Evolutionary conservation across 208 protist species (phyloP).

Genomic region (Trypanosoma platydactyli): DNA sequence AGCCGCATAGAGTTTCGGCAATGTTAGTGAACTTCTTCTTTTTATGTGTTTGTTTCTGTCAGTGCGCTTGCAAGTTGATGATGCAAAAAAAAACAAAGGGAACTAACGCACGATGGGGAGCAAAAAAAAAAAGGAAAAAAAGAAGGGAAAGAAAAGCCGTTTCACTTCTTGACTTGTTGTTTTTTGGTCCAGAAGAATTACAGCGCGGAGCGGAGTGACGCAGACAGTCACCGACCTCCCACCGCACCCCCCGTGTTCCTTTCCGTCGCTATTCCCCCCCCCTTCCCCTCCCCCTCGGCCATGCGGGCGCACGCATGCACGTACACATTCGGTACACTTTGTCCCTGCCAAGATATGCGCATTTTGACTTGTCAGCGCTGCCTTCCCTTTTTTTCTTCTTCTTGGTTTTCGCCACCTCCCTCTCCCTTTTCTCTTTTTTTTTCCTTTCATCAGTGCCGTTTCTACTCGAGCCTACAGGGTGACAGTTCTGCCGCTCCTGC

Average conservation of each 20-base stretch:
- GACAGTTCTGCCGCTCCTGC: too few species aligned
- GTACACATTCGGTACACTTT: neutral
- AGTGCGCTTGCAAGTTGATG: neutral
- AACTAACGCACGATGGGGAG: slow-evolving; percentile 12
- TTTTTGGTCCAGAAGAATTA: neutral
- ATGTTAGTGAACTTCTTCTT: neutral
- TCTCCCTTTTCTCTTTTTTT: neutral
- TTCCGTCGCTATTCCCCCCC: too few species aligned
- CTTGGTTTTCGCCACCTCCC: neutral
- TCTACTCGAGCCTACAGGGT: neutral
- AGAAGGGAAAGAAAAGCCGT: neutral
- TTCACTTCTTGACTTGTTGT: neutral
- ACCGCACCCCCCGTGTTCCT: too few species aligned
- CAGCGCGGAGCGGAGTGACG: neutral
- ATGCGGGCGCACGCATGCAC: neutral
- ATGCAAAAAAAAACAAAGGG: slow-evolving; percentile 4
- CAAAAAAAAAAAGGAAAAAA: slow-evolving; percentile 14
- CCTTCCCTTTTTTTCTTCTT: slow-evolving; percentile 6
- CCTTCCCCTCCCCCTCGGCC: too few species aligned
- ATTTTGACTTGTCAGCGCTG: neutral
- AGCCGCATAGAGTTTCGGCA: slow-evolving; percentile 18
- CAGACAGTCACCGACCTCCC: too few species aligned
- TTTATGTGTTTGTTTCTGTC: too few species aligned
- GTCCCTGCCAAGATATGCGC: neutral
- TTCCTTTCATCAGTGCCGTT: neutral